Evolutionary conservation across 2,329 filamentous ascomycete genomes (phyloP).

Genomic region (Trichoderma sp.): DNA sequence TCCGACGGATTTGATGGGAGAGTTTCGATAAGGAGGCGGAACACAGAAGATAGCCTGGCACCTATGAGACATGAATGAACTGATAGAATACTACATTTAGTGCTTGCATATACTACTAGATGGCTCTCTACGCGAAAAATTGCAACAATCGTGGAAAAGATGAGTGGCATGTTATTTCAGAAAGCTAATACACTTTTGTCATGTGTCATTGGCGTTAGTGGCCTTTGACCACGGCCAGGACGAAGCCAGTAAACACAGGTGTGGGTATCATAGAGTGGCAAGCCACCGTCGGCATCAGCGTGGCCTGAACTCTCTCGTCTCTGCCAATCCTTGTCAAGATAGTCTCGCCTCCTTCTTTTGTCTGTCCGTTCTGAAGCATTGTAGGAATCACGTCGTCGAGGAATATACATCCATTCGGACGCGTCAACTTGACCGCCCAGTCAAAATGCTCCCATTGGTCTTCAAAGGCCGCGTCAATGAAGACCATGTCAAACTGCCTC

Average conservation of each 20-base stretch:
- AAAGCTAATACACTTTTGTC: not conserved
- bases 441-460: conserved; percentile 10
- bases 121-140: not conserved
- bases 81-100: not conserved
- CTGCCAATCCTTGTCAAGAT: not conserved
- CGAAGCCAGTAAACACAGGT: not conserved
- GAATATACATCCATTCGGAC: not conserved
- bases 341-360: not conserved
- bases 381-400: not conserved
- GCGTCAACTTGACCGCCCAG: conserved; percentile 7
- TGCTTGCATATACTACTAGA: not conserved
- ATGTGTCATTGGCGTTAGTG: not conserved
- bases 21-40: not conserved
- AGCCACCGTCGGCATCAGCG: not conserved
- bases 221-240: not conserved
- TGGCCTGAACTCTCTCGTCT: not conserved
- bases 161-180: not conserved
- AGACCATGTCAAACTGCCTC: conserved; percentile 15
- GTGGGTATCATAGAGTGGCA: not conserved
- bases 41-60: conserved; percentile 6
- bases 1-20: not conserved
- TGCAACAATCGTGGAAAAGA: not conserved
- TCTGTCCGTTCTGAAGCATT: not conserved
- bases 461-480: conserved; percentile 10
- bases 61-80: not conserved